Evolutionary conservation across 257 asterid genomes (phyloP).

Genomic region (Solanum clarkiae): DNA sequence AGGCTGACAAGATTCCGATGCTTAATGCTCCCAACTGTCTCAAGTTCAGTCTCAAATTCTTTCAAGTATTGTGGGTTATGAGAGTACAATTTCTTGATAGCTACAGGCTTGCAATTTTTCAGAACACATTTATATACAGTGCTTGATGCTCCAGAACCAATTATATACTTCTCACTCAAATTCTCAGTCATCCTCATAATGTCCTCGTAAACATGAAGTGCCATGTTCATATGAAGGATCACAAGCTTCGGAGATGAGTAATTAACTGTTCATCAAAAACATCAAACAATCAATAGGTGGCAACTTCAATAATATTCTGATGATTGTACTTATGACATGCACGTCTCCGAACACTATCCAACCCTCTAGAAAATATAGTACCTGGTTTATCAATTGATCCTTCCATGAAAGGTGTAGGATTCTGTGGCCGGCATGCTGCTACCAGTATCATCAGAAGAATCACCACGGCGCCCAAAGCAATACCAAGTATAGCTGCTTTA

Average conservation of each 20-base stretch:
- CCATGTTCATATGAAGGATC: constrained; percentile 95
- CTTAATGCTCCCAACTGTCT: constrained; percentile 83
- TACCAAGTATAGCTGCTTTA: constrained; percentile 94
- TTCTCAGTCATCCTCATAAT: constrained; percentile 96
- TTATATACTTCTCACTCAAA: constrained; percentile 68
- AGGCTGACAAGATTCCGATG: constrained; percentile 89
- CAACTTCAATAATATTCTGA: not conserved
- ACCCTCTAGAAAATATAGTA: not conserved
- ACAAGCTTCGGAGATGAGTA: constrained; percentile 85
- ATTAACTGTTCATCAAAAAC: constrained; percentile 22
- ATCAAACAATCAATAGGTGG: not conserved
- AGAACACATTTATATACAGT: constrained; percentile 87
- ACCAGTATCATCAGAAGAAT: constrained; percentile 71
- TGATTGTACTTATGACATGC: not conserved
- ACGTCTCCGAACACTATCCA: not conserved
- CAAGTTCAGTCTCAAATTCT: constrained; percentile 86
- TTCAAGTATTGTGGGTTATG: constrained; percentile 68
- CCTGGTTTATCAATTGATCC: constrained; percentile 83
- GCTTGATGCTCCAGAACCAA: constrained; percentile 91
- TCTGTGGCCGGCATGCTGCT: constrained; percentile 73
- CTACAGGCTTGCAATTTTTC: constrained; percentile 87
- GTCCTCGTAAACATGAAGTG: constrained; percentile 90
- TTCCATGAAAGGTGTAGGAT: constrained; percentile 41
- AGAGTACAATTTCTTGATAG: constrained; percentile 75
- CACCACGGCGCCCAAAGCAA: constrained; percentile 72